Base-by-base conservation (phyloP, 2,329 filamentous ascomycete genomes). In the Colletotrichum coccodes region DNA sequence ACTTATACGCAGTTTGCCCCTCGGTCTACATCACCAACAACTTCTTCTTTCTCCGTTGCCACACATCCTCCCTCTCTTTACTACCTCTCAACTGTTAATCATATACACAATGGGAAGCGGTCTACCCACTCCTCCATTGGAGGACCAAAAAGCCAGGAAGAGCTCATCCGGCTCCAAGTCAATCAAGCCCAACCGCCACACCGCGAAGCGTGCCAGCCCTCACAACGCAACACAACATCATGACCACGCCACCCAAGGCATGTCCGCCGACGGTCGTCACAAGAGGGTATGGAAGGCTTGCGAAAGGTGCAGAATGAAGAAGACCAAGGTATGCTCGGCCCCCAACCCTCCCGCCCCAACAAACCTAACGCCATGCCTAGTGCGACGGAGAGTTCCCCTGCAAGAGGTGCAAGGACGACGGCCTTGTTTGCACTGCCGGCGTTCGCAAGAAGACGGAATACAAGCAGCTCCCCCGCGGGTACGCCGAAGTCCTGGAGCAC, bases 241-340 rank as follows among this genome's bases (percentile, higher is more conserved):
- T 60, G 79, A 82, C 59, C 77, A 80, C 67, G 65, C 77, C 49
- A 69, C 75, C 47, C 76, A 79, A 64, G 79, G 79, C 46, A 80
- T 85, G 71, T 72, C 77, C 60, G 54, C 65, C 28, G 88, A 90
- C 71, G 85, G 84, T 54, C 83, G 88, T 71, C 87, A 90, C 75
- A 91, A 90, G 81, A 82, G 89, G 72, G 88, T 90, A 62, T 90
- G 88, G 88, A 91, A 91, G 76, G 89, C 89, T 21, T 91, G 89
- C 71, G 88, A 91, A 79, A 82, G 89, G 72, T 91, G 89, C 81
- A 82, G 89, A 72, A 90, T 90, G 87, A 91, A 91, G 84, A 91
- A 91, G 82, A 91, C 89, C 61, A 91, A 91, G 88, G 88, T 89
- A 79, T 57, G 70, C 40, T 26, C 7, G 52, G 21, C 26, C 28